These are phyloP conservation scores for Verticillium dahliae DNA, from an alignment of 2,329 filamentous ascomycete species.

Conservation along the genomic window DNA sequence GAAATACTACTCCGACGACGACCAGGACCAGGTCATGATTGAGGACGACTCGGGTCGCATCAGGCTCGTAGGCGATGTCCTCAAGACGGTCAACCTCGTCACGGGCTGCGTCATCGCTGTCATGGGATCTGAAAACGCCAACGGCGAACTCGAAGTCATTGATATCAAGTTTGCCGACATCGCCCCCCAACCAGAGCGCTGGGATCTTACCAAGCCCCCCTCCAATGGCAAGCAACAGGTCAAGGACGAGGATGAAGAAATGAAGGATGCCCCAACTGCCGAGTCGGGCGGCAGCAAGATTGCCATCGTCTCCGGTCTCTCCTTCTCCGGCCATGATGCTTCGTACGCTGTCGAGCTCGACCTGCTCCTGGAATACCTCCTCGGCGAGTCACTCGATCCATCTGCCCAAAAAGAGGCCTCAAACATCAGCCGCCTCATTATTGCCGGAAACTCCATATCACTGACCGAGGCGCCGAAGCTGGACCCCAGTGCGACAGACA, in stretches of 20 bases:
- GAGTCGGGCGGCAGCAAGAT: slow-evolving; percentile 46
- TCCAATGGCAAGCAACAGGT: slow-evolving; percentile 24
- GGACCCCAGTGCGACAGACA: slow-evolving; percentile 35
- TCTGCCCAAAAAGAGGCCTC: slow-evolving; percentile 52
- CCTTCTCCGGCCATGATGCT: slow-evolving; percentile 67
- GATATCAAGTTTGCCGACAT: slow-evolving; percentile 86
- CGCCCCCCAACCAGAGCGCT: slow-evolving; percentile 72
- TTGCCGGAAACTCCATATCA: slow-evolving; percentile 88
- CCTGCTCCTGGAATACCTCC: slow-evolving; percentile 77
- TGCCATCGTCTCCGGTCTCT: slow-evolving; percentile 82
- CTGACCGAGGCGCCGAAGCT: slow-evolving; percentile 38
- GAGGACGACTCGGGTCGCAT: slow-evolving; percentile 94
- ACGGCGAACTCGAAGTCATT: slow-evolving; percentile 88
- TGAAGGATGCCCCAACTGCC: slow-evolving; percentile 37
- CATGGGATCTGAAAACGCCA: slow-evolving; percentile 85
- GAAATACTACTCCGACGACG: slow-evolving; percentile 65
- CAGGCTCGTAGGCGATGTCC: slow-evolving; percentile 63
- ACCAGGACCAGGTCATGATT: slow-evolving; percentile 68
- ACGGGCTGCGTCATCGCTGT: slow-evolving; percentile 94
- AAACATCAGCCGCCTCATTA: slow-evolving; percentile 76
- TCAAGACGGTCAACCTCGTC: slow-evolving; percentile 67
- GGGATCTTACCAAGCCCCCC: slow-evolving; percentile 56
- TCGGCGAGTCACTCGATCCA: slow-evolving; percentile 69
- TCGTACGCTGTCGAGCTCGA: slow-evolving; percentile 70
- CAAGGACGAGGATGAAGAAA: slow-evolving; percentile 46